Conservation (phyloP, 2,329 filamentous ascomycete genomes). For the Fusarium musae region DNA sequence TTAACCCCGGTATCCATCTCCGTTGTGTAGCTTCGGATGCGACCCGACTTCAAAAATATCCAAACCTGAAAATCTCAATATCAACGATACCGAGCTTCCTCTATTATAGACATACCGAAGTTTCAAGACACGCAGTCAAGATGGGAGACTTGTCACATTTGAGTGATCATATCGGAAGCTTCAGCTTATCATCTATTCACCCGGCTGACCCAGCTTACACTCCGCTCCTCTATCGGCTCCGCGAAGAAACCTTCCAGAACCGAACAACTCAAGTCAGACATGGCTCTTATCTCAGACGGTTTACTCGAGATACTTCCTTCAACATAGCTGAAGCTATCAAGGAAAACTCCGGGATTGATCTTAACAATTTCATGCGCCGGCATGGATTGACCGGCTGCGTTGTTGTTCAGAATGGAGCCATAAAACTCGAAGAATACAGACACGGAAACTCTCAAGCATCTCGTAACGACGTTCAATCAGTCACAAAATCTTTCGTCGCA, state of each 20-base stretch:
- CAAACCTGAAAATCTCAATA: not conserved
- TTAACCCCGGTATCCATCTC: not conserved
- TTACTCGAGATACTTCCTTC: constrained; percentile 5
- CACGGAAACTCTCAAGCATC: constrained; percentile 30
- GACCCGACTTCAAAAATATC: not conserved
- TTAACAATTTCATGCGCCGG: constrained; percentile 18
- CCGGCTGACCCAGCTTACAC: constrained; percentile 28
- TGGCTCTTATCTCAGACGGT: constrained; percentile 20
- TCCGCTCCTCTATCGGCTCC: constrained; percentile 31
- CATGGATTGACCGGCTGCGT: constrained; percentile 28
- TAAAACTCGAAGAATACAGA: constrained; percentile 25
- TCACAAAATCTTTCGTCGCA: constrained; percentile 29
- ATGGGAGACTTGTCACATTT: constrained; percentile 9
- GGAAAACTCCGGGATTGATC: not conserved
- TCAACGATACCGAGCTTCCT: not conserved
- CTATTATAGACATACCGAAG: not conserved
- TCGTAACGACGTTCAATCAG: constrained; percentile 27
- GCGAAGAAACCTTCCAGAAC: constrained; percentile 31
- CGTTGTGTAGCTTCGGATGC: not conserved
- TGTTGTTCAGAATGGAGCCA: constrained; percentile 14
- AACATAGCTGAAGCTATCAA: not conserved
- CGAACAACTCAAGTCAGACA: constrained; percentile 29
- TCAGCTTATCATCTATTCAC: constrained; percentile 17
- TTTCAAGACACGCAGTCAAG: not conserved
- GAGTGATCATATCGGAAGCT: constrained; percentile 24